These are phyloP conservation scores for Gossypium australe DNA, from an alignment of 345 rosid species.

Conservation along the genomic window DNA sequence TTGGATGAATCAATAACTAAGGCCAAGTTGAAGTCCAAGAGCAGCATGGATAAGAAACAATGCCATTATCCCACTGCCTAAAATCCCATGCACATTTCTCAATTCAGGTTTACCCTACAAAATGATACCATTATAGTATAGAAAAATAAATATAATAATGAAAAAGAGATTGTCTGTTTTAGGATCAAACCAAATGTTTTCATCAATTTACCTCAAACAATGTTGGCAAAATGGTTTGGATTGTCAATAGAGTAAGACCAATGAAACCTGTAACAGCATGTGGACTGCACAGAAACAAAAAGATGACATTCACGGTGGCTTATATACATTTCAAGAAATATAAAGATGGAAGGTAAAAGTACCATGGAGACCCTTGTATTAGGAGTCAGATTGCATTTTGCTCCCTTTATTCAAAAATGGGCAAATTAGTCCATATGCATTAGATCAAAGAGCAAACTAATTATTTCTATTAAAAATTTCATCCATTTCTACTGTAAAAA, in stretches of 20 bases:
- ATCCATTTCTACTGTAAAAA: no score
- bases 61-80: slow-evolving; percentile 92
- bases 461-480: no score
- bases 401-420: no score
- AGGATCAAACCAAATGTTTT: not conserved
- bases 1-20: slow-evolving; percentile 45
- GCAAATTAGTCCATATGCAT: no score
- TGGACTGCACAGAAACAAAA: slow-evolving; percentile 44
- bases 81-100: slow-evolving; percentile 75
- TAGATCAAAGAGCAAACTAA: no score
- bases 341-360: not conserved
- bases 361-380: no score
- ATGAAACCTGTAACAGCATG: slow-evolving; percentile 79
- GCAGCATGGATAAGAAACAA: slow-evolving; percentile 73
- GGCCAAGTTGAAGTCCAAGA: slow-evolving; percentile 84
- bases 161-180: not conserved
- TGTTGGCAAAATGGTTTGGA: slow-evolving; percentile 67
- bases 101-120: slow-evolving; percentile 73
- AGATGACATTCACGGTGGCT: not conserved
- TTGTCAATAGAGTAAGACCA: slow-evolving; percentile 70
- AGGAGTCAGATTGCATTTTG: no score
- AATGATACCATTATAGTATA: not conserved
- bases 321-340: not conserved
- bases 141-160: not conserved
- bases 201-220: slow-evolving; percentile 62